Percentiles rank a stretch among this genome's conserved stretches.
These are phyloP conservation scores for Saccharomyces pastorianus DNA, from an alignment of 1,139 yeast genomes.

Conservation along the genomic window DNA sequence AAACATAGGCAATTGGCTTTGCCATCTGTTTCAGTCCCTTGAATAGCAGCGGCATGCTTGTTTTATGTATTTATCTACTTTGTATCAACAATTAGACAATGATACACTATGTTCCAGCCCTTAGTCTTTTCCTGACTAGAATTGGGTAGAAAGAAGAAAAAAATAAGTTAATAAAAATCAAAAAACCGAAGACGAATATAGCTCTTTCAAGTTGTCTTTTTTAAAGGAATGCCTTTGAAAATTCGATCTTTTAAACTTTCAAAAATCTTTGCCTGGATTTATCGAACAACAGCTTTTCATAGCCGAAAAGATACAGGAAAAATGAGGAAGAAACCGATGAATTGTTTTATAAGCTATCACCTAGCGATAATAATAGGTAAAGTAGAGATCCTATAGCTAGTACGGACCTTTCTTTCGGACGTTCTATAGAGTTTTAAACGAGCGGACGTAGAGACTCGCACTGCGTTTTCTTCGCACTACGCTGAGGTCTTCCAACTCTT, in stretches of 20 bases:
- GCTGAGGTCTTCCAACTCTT: not conserved
- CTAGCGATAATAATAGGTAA: not conserved
- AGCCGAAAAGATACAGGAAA: not conserved
- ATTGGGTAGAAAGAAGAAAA: not conserved
- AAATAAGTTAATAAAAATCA: not conserved
- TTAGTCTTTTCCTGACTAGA: not conserved
- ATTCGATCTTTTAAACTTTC: not conserved
- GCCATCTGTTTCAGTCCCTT: constrained; percentile 24
- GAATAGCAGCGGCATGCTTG: constrained; percentile 24
- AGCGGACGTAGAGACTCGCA: not conserved
- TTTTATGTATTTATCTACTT: not conserved
- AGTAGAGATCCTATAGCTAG: not conserved
- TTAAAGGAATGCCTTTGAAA: not conserved
- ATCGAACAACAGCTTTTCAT: not conserved
- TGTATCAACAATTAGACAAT: not conserved
- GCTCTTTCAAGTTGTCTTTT: not conserved
- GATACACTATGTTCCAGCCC: not conserved
- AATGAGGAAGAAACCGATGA: not conserved
- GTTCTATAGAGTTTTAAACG: not conserved
- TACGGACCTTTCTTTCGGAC: not conserved
- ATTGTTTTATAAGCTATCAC: not conserved
- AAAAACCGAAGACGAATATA: not conserved
- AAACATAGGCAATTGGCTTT: constrained; percentile 39
- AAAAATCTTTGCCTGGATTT: not conserved
- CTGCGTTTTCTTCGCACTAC: not conserved